phyloP scores from a whole-genome alignment of 2,329 filamentous ascomycete species.

The Myriosclerotinia scirpicola region DNA sequence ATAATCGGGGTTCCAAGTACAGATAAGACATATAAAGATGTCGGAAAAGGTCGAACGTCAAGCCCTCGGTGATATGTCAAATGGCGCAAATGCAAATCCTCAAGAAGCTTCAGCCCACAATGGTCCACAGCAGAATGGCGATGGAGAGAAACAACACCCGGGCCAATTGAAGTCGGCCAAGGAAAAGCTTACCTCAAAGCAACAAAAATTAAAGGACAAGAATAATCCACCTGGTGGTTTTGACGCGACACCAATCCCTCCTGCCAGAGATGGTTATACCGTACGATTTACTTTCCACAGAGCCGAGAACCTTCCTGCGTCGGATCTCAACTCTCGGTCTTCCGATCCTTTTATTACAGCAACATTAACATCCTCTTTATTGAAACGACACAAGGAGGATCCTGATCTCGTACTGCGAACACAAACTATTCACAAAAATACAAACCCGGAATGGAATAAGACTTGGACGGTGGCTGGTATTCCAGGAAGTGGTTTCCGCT shows the following conservation, averaged over 20 bases:
- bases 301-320: conserved; percentile 77
- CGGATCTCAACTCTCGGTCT: conserved; percentile 73
- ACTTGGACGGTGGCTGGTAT: conserved; percentile 89
- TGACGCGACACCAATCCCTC: conserved; percentile 74
- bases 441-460: conserved; percentile 77
- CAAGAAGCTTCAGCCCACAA: neutral
- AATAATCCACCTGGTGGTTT: conserved; percentile 61
- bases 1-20: no score
- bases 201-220: conserved; percentile 39
- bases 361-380: conserved; percentile 66
- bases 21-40: neutral
- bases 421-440: conserved; percentile 68
- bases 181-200: conserved; percentile 38
- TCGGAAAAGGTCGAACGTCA: conserved; percentile 19
- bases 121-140: neutral
- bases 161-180: conserved; percentile 29
- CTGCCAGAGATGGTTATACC: conserved; percentile 76
- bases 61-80: conserved; percentile 7
- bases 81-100: neutral
- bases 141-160: conserved; percentile 15
- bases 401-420: conserved; percentile 73
- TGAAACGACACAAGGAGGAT: conserved; percentile 81
- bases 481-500: conserved; percentile 73
- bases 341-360: conserved; percentile 83
- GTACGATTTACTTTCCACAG: conserved; percentile 81